Conservation (phyloP, 2,329 filamentous ascomycete species). For the Diaporthe nobilis region DNA sequence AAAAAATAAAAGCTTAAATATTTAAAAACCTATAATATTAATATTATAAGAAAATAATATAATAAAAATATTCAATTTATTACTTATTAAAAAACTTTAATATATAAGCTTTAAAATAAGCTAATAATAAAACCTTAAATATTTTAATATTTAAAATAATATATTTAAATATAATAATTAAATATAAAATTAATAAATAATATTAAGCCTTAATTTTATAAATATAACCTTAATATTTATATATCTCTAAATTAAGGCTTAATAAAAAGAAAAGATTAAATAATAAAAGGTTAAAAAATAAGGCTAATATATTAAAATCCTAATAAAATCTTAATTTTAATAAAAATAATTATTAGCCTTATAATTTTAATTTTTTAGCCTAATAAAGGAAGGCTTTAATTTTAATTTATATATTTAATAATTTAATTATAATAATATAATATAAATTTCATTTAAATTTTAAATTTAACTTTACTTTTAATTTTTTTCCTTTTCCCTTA, state of each 20-base stretch:
- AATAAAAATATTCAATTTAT: too few species aligned
- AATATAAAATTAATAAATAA: not conserved
- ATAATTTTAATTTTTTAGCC: too few species aligned
- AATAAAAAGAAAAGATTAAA: not conserved
- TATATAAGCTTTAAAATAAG: too few species aligned
- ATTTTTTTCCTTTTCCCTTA: not conserved
- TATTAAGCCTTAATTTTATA: not conserved
- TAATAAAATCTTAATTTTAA: not conserved
- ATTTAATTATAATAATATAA: not conserved
- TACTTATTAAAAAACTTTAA: too few species aligned
- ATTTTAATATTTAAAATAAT: not conserved
- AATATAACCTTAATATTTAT: not conserved
- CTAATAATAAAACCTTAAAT: not conserved
- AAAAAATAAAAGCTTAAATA: too few species aligned
- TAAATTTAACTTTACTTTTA: not conserved
- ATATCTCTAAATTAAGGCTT: not conserved
- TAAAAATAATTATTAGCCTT: not conserved
- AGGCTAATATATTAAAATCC: not conserved
- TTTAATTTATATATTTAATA: too few species aligned
- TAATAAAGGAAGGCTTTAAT: not conserved
- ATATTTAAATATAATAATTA: not conserved
- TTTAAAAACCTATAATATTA: too few species aligned
- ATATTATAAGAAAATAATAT: too few species aligned
- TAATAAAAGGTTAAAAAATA: not conserved
- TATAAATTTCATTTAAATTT: not conserved